Evolutionary conservation across 2,329 filamentous ascomycete species (phyloP).

Genomic region (Hawksworthiomyces lignivorus): DNA sequence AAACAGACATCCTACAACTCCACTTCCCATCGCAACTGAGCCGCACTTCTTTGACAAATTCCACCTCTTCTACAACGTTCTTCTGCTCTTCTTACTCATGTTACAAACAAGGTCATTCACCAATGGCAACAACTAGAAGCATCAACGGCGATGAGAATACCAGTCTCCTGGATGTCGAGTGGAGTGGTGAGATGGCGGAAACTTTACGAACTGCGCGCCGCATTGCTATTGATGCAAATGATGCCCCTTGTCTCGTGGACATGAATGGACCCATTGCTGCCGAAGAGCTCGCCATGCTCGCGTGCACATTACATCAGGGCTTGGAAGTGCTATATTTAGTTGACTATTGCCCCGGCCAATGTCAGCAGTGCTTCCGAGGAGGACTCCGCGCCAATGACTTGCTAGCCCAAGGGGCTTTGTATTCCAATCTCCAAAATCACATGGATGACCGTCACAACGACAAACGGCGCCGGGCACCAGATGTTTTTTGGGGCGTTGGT

Average conservation of each 20-base stretch:
- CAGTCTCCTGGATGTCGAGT: slow-evolving; percentile 21
- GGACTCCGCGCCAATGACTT: slow-evolving; percentile 9
- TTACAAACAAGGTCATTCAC: no score
- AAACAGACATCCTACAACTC: slow-evolving; percentile 21
- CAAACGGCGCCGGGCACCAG: slow-evolving; percentile 14
- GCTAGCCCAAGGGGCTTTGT: slow-evolving; percentile 16
- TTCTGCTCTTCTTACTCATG: no score
- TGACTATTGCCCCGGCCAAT: slow-evolving; percentile 17
- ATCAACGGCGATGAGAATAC: slow-evolving; percentile 6
- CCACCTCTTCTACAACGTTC: no score
- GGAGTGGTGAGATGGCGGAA: slow-evolving; percentile 21
- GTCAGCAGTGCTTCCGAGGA: not conserved
- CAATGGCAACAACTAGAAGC: slow-evolving; percentile 10
- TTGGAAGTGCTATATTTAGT: slow-evolving; percentile 26
- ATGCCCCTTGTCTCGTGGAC: slow-evolving; percentile 12
- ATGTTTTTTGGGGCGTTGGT: slow-evolving; percentile 23
- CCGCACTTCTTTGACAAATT: no score
- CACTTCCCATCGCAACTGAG: slow-evolving; percentile 12
- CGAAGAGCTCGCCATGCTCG: slow-evolving; percentile 23
- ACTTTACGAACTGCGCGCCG: slow-evolving; percentile 18
- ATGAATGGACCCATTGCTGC: slow-evolving; percentile 12
- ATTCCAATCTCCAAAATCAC: slow-evolving; percentile 13
- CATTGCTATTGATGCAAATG: slow-evolving; percentile 23
- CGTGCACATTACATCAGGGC: slow-evolving; percentile 21
- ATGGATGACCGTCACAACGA: slow-evolving; percentile 5